phyloP scores from a whole-genome alignment of 441 rosid species.

The Corymbia citriodora region DNA sequence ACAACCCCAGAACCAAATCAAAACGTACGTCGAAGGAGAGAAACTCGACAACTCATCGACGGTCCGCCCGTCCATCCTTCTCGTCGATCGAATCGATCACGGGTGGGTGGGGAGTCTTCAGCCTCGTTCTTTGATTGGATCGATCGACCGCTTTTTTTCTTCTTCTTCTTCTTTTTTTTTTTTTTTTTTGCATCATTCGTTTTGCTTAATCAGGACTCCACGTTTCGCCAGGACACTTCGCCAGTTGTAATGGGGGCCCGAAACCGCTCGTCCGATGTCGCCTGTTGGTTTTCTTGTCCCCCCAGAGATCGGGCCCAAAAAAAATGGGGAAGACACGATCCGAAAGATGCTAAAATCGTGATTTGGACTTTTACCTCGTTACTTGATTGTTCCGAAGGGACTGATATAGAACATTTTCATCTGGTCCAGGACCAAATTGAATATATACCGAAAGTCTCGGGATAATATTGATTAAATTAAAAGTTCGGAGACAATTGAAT shows the following conservation, averaged over 20 bases:
- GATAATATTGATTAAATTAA: rapidly evolving
- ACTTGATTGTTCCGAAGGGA: background rate
- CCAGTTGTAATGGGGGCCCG: background rate
- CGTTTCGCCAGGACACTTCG: background rate
- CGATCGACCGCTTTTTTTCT: background rate
- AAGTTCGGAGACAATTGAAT: rapidly evolving
- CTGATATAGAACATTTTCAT: rapidly evolving
- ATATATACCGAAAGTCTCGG: too few species aligned
- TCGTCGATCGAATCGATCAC: background rate
- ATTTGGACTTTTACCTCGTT: background rate
- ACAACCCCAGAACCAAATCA: too few species aligned
- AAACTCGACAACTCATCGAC: background rate
- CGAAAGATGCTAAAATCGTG: background rate
- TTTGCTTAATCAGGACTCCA: background rate
- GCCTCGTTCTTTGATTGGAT: background rate
- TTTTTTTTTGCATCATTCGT: background rate
- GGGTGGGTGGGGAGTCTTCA: background rate
- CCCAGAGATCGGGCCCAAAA: background rate
- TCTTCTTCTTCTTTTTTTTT: background rate
- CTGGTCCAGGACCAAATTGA: rapidly evolving
- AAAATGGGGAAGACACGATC: background rate
- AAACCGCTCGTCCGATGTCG: background rate
- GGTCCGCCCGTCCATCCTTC: background rate
- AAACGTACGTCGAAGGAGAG: background rate
- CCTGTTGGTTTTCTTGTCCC: background rate